Base-by-base conservation (phyloP, 1,284 basidiomycete species). In the Cutaneotrichosporon dermatis region DNA sequence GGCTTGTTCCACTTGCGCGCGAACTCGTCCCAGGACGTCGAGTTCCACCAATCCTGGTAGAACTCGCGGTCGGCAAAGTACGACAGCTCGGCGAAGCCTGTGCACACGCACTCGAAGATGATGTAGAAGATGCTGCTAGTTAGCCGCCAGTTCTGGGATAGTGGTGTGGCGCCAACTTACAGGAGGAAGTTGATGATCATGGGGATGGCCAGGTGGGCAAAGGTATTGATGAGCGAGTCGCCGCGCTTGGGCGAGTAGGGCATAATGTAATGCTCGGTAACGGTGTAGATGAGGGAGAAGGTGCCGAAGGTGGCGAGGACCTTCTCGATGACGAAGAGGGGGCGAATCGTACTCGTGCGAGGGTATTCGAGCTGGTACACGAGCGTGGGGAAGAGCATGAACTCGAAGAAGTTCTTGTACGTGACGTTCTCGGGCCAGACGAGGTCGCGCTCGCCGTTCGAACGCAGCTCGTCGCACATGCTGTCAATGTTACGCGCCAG, bases 21-120 rank as follows among this genome's bases (percentile, higher is more conserved):
- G 77, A 96, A 99, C 75, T 97, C 92, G 72, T 97, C 96, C 88
- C 91, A 95, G 2, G 89, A 89, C 0, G 89, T 92, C 1, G 91
- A 90, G 79, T 98, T 99, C 95, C 95, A 98, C 90, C 92, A 97
- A 74, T 97, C 94, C 77, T 93, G 89, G 77, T 98, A 99, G 76
- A 98, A 98, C 68, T 93, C 89, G 45, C 95, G 83, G 75, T 99
- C 95, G 34, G 92, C 92, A 73, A 98, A 99, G 73, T 86, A 88
- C 8, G 91, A 90, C 37, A 94, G 79, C 76, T 98, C 95, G 3
- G 92, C 92, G 73, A 98, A 97, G 9, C 82, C 92, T 71, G 96
- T 95, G 79, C 92, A 95, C 60, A 98, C 93, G 71, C 94, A 96
- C 76, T 94, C 92, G 87, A 76, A 72, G 48, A 73, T 69, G 40